Percentiles rank a stretch among this genome's conserved stretches.
phyloP scores from a whole-genome alignment of 164 flowering plant genomes.

The Vitis rotundifolia region DNA sequence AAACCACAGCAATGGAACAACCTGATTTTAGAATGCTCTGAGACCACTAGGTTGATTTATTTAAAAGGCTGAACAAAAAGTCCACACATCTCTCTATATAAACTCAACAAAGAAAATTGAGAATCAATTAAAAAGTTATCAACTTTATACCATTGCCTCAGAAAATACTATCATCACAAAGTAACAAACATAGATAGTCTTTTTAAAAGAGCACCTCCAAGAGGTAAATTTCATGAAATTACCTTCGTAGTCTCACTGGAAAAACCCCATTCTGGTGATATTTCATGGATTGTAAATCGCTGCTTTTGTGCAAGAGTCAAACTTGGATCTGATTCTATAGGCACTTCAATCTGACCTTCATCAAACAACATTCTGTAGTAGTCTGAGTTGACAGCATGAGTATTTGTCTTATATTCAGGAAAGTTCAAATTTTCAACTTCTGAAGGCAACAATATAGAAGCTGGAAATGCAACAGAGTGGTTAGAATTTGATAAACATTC shows the following conservation, averaged over 20 bases:
- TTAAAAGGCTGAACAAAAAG: too few species aligned
- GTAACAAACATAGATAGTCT: not conserved
- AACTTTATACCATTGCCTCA: not conserved
- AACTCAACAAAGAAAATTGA: not conserved
- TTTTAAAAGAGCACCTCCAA: not conserved
- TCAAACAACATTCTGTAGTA: constrained; percentile 38
- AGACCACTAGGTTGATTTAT: too few species aligned
- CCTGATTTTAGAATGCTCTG: too few species aligned
- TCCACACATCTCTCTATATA: too few species aligned
- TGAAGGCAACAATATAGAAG: constrained; percentile 32
- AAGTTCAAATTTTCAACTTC: constrained; percentile 29
- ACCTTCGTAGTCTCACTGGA: constrained; percentile 78
- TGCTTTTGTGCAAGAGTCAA: constrained; percentile 59
- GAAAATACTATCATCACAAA: not conserved
- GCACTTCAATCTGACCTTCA: constrained; percentile 34
- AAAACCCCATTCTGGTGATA: constrained; percentile 94
- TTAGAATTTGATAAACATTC: constrained; percentile 26
- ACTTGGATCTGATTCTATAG: constrained; percentile 41
- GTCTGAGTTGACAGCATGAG: constrained; percentile 30
- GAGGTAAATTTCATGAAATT: constrained; percentile 7
- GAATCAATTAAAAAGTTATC: not conserved
- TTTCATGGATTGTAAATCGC: constrained; percentile 67
- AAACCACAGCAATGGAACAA: too few species aligned
- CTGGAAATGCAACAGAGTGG: constrained; percentile 32
- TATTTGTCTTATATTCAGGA: constrained; percentile 27